A percentile compares a stretch with the other conserved stretches of the same genome.
These are phyloP conservation scores for Suillus luteus DNA, from an alignment of 768 basidiomycete species.

Conservation along the genomic window DNA sequence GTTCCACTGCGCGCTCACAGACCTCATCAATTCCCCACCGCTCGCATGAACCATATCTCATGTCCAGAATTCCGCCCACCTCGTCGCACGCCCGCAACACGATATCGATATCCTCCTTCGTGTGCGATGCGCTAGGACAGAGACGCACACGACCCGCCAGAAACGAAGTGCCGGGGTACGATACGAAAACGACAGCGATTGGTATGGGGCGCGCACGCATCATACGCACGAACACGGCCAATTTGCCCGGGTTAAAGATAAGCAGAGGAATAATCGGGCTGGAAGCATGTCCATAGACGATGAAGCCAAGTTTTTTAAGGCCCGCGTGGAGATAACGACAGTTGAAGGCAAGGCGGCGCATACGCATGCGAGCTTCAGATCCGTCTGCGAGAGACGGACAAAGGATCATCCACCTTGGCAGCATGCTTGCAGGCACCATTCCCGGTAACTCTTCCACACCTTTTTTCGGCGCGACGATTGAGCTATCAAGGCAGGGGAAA, in stretches of 20 bases:
- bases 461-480: background rate
- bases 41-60: background rate
- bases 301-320: background rate
- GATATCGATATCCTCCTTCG: background rate
- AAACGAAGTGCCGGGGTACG: background rate
- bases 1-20: background rate
- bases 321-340: background rate
- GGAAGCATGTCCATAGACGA: background rate
- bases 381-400: background rate
- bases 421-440: background rate
- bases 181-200: background rate
- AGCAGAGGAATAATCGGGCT: background rate
- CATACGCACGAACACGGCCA: background rate
- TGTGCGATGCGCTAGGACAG: background rate
- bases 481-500: background rate
- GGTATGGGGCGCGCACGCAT: conserved; percentile 2
- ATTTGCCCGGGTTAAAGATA: background rate
- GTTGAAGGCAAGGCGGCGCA: background rate
- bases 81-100: background rate
- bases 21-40: background rate
- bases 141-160: background rate
- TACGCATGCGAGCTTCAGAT: conserved; percentile 2
- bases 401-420: background rate
- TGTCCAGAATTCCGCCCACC: background rate
- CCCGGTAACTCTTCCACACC: background rate